Evolutionary conservation across 768 basidiomycete genomes (phyloP), one percentile per base, ranked within the genome.

Genomic region (Pleurotus eryngii): DNA sequence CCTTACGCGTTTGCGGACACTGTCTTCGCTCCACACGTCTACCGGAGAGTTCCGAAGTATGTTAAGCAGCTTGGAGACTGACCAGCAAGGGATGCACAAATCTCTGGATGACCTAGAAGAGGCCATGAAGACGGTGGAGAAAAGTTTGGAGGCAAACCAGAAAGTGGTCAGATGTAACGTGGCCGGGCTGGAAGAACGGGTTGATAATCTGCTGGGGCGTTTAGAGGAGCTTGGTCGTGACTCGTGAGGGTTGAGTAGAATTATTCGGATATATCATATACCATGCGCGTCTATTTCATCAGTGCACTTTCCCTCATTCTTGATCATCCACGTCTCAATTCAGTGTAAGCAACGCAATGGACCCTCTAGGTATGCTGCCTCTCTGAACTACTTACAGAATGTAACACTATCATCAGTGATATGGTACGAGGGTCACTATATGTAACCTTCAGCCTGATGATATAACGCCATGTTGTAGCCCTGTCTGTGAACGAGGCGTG

Each of bases 1-100:
- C 20, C 81, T 99, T 22, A 85, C 90, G 3, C 90, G 96, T 12
- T 72, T 99, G 38, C 85, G 92, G 39, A 95, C 94, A 8, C 78
- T 99, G 3, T 86, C 91, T 7, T 67, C 83, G 0, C 71, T 99
- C 58, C 96, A 99, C 65, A 79, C 86, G 0, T 85, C 90, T 48
- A 92, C 96, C 0, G 80, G 86, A 1, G 82, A 87, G 22, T 95
- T 98, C 64, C 82, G 87, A 51, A 78, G 75, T 18, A 83, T 85
- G 2, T 74, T 98, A 3, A 71, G 78, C 14, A 69, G 77, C 48
- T 73, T 95, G 30, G 88, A 91, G 68, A 83, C 84, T 56, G 89
- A 91, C 59, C 90, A 95, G 64, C 78, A 77, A 51, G 81, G 82
- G 60, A 73, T 83, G 35, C 79, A 78, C 22, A 85, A 83, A 22